Evolutionary conservation across 768 basidiomycete species (phyloP).

Genomic region (Cystofilobasidium capitatum): DNA sequence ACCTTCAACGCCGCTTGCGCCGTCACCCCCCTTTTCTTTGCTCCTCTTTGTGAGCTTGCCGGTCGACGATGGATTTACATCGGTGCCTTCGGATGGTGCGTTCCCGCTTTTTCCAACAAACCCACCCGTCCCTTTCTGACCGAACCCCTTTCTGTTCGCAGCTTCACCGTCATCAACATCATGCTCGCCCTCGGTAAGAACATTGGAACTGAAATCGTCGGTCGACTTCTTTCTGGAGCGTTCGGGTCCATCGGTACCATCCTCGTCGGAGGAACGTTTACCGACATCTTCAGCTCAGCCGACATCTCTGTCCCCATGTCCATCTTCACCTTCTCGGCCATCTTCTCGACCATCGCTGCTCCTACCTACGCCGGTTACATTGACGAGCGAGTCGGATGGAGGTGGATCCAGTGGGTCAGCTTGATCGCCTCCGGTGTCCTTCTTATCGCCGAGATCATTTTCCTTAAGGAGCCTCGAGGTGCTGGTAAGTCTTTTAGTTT

Average conservation of each 20-base stretch:
- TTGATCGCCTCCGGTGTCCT: conserved; percentile 29
- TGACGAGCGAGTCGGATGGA: conserved; percentile 27
- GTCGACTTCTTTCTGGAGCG: conserved; percentile 28
- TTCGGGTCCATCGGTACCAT: conserved; percentile 32
- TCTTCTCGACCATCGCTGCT: conserved; percentile 30
- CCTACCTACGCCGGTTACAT: conserved; percentile 13
- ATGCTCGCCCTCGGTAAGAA: conserved; percentile 31
- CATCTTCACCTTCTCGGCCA: conserved; percentile 29
- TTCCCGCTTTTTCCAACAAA: neutral
- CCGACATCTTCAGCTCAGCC: conserved; percentile 29
- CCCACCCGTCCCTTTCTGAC: neutral
- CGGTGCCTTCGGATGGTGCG: neutral
- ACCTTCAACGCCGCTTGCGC: conserved; percentile 23
- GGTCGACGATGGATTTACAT: conserved; percentile 25
- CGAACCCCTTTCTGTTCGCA: conserved; percentile 10
- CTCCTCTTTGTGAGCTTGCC: conserved; percentile 21
- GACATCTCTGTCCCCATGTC: conserved; percentile 32
- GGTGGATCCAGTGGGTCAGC: conserved; percentile 30
- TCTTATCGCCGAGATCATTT: conserved; percentile 30
- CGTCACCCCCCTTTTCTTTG: conserved; percentile 12
- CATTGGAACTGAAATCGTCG: conserved; percentile 29
- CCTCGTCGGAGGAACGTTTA: conserved; percentile 30
- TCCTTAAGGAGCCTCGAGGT: conserved; percentile 40
- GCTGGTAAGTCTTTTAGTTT: conserved; percentile 21
- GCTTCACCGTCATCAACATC: conserved; percentile 32